Conservation (phyloP, 108 stramenopile species). For the Aurantiochytrium sp. region DNA sequence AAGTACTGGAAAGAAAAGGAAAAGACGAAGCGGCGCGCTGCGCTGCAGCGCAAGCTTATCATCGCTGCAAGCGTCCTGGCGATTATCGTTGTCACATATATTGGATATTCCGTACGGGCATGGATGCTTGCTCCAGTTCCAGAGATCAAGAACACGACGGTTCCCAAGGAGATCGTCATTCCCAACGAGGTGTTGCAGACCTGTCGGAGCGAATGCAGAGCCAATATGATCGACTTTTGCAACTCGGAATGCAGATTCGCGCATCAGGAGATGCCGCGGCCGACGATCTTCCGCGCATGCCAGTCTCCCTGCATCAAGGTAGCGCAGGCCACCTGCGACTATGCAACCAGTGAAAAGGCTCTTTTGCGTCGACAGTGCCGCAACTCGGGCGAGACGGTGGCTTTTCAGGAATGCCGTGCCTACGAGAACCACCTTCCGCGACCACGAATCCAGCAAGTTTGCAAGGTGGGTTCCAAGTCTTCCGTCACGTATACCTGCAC, state of each 20-base stretch:
- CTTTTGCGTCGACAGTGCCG: not conserved
- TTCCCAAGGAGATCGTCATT: not conserved
- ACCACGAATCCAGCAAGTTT: not conserved
- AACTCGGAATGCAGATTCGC: not conserved
- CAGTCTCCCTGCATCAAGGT: not conserved
- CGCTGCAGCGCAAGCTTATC: not conserved
- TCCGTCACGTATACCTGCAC: not conserved
- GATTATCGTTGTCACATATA: not conserved
- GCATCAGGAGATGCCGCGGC: constrained; percentile 16
- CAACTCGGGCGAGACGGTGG: not conserved
- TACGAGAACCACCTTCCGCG: constrained; percentile 9
- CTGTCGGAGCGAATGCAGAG: not conserved
- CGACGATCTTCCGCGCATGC: not conserved
- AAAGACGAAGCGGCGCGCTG: not conserved
- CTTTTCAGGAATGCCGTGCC: not conserved
- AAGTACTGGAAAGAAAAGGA: constrained; percentile 20
- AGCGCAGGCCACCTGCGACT: not conserved
- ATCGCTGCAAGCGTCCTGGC: not conserved
- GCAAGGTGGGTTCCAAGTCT: not conserved
- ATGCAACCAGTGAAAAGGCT: not conserved
- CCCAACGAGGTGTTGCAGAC: not conserved
- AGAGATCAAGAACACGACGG: not conserved
- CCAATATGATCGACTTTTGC: not conserved
- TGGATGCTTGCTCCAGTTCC: not conserved
- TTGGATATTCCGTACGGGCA: not conserved